phyloP scores from a whole-genome alignment of 768 basidiomycete species.

The Mycena sanguinolenta region DNA sequence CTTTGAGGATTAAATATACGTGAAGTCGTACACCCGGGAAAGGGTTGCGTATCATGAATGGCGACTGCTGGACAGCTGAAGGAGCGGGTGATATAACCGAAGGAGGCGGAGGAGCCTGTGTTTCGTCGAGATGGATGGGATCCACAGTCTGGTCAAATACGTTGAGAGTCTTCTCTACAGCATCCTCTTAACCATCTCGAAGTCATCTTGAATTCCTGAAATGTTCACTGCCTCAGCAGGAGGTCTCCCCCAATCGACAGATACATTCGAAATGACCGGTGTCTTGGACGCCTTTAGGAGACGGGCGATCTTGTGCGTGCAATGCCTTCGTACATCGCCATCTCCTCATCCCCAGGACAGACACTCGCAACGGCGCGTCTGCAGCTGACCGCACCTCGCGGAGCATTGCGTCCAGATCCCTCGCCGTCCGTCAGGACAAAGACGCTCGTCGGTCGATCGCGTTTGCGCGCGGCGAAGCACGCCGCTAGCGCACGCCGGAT shows the following conservation, averaged over 20 bases:
- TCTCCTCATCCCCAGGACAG: conserved; percentile 62
- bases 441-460: conserved; percentile 50
- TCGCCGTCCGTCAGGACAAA: conserved; percentile 64
- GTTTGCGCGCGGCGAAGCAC: conserved; percentile 45
- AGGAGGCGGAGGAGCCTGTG: conserved; percentile 24
- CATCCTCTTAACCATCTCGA: conserved; percentile 26
- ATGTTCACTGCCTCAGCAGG: neutral
- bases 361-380: conserved; percentile 52
- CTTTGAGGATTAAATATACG: conserved; percentile 33
- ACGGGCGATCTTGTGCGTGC: conserved; percentile 55
- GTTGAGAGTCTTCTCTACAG: conserved; percentile 21
- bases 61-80: conserved; percentile 29
- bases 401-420: conserved; percentile 29
- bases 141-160: conserved; percentile 29
- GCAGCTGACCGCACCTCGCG: conserved; percentile 35
- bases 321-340: conserved; percentile 55
- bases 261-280: conserved; percentile 50
- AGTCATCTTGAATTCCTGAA: conserved; percentile 20
- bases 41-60: conserved; percentile 27
- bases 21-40: conserved; percentile 27
- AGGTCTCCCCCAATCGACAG: conserved; percentile 54
- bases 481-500: conserved; percentile 48
- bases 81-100: conserved; percentile 11
- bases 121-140: neutral
- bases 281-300: conserved; percentile 56